Evolutionary conservation across 352 stramenopile species (phyloP).

Genomic region (Blastocystis sp.): DNA sequence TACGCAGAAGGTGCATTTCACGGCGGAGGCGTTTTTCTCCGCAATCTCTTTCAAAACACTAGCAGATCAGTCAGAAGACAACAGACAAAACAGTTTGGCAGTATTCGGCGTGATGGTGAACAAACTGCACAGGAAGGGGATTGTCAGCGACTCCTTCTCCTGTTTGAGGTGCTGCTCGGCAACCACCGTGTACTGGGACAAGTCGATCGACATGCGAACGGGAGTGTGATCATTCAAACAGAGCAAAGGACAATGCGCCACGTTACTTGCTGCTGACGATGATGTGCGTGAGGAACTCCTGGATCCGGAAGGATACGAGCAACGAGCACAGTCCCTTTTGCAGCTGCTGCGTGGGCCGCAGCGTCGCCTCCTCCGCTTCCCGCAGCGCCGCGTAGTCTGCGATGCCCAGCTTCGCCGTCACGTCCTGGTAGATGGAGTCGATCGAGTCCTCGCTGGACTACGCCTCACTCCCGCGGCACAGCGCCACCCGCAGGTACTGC

Average conservation of each 20-base stretch:
- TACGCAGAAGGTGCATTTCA: conserved; percentile 10
- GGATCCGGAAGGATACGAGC: neutral
- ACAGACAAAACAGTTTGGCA: conserved; percentile 32
- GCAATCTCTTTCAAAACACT: conserved; percentile 49
- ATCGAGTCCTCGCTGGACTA: conserved; percentile 26
- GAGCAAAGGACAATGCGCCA: neutral
- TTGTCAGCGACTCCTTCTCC: conserved; percentile 25
- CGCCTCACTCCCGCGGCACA: neutral
- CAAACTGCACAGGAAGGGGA: conserved; percentile 47
- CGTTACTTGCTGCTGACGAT: conserved; percentile 6
- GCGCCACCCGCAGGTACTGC: conserved; percentile 22
- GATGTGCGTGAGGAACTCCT: conserved; percentile 11
- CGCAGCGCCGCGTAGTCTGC: neutral
- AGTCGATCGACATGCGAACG: conserved; percentile 13
- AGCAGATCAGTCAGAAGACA: neutral
- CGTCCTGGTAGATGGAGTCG: neutral
- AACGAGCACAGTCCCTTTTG: neutral
- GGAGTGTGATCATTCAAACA: neutral
- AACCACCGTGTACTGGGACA: conserved; percentile 23
- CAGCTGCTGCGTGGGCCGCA: neutral
- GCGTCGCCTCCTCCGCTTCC: neutral
- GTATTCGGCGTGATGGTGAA: conserved; percentile 33
- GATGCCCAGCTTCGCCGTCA: conserved; percentile 2
- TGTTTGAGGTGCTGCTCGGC: neutral
- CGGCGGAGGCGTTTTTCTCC: conserved; percentile 3